phyloP scores from a whole-genome alignment of 345 rosid species.

The Capsella bursapastoris region DNA sequence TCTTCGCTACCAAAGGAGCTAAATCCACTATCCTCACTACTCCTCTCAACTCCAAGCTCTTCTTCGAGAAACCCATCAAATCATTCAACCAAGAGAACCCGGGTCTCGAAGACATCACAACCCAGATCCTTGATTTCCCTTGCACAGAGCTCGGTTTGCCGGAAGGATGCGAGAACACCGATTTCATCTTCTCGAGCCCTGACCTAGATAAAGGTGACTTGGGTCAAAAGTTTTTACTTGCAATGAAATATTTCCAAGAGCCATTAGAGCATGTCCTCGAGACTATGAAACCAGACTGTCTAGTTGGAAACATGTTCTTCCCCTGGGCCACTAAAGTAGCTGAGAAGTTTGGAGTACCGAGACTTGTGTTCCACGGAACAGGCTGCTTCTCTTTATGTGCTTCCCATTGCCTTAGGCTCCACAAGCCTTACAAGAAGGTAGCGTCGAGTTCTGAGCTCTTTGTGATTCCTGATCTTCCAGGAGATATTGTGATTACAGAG shows the following conservation, averaged over 20 bases:
- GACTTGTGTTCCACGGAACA: conserved; percentile 60
- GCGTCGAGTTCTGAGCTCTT: conserved; percentile 54
- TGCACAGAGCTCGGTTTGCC: conserved; percentile 52
- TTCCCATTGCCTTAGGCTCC: conserved; percentile 35
- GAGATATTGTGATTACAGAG: conserved; percentile 49
- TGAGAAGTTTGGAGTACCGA: conserved; percentile 54
- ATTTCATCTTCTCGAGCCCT: conserved; percentile 26
- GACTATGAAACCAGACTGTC: conserved; percentile 53
- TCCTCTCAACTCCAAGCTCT: conserved; percentile 39
- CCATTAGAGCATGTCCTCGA: conserved; percentile 52
- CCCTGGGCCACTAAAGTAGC: conserved; percentile 66
- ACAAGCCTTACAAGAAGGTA: conserved; percentile 50
- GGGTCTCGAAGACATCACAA: conserved; percentile 38
- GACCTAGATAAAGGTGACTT: conserved; percentile 24
- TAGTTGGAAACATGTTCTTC: conserved; percentile 62
- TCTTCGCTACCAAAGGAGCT: conserved; percentile 50
- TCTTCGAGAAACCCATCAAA: conserved; percentile 43
- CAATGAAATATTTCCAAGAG: conserved; percentile 46
- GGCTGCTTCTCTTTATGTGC: conserved; percentile 52
- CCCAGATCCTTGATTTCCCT: conserved; percentile 51
- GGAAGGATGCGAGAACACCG: conserved; percentile 51
- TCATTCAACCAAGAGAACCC: conserved; percentile 38
- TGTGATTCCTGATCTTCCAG: conserved; percentile 57
- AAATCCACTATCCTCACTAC: conserved; percentile 58
- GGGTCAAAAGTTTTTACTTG: conserved; percentile 37